Percentiles rank a stretch among this genome's conserved stretches.
These are phyloP conservation scores for Blastomyces percursus DNA, from an alignment of 2,329 filamentous ascomycete genomes.

Conservation along the genomic window DNA sequence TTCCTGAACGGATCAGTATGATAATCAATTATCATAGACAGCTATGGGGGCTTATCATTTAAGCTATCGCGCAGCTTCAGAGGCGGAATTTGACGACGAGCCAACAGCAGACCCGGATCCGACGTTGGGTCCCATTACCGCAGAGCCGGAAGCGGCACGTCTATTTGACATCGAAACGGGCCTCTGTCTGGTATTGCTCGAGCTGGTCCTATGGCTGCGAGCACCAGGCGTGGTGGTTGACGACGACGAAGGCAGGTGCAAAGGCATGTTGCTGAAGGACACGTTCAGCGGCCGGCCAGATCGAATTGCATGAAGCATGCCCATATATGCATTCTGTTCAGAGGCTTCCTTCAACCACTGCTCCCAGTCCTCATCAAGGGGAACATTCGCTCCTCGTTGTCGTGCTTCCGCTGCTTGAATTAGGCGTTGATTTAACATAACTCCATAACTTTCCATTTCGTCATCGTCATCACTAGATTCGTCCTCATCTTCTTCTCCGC, in stretches of 20 bases:
- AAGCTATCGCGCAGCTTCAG: background rate
- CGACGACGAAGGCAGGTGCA: constrained; percentile 13
- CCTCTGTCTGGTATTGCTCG: background rate
- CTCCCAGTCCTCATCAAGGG: constrained; percentile 42
- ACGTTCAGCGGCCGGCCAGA: constrained; percentile 26
- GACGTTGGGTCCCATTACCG: background rate
- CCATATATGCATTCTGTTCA: constrained; percentile 38
- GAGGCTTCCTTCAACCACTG: constrained; percentile 48
- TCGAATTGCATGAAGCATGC: constrained; percentile 32
- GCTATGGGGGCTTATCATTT: background rate
- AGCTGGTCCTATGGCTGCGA: background rate
- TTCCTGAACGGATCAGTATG: background rate
- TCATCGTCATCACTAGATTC: constrained; percentile 38
- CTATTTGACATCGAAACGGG: background rate
- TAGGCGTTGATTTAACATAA: constrained; percentile 42
- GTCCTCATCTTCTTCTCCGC: constrained; percentile 17
- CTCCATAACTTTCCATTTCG: constrained; percentile 41
- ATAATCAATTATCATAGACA: background rate
- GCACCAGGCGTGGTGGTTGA: background rate
- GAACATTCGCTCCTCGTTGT: constrained; percentile 37
- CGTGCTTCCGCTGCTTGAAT: constrained; percentile 44
- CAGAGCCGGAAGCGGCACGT: background rate
- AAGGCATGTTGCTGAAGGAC: background rate
- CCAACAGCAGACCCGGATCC: background rate
- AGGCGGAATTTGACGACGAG: background rate